Percentiles rank a stretch among this genome's conserved stretches.
These are phyloP conservation scores for Epichloe sylvatica DNA, from an alignment of 2,329 filamentous ascomycete species.

Conservation along the genomic window DNA sequence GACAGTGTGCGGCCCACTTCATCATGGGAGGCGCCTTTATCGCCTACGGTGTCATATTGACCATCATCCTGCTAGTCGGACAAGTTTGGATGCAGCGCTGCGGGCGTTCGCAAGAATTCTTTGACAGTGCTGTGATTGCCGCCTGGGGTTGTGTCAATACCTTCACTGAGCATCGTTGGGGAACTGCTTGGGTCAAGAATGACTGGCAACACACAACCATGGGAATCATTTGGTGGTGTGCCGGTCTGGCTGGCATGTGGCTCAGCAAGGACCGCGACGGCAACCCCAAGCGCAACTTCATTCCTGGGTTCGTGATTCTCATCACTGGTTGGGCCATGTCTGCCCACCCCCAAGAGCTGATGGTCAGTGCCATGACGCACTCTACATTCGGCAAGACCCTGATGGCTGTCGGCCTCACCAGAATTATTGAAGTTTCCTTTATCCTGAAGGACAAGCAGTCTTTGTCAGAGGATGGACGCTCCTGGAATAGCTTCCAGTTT, in stretches of 20 bases:
- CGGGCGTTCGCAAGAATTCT: conserved; percentile 90
- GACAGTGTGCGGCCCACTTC: conserved; percentile 90
- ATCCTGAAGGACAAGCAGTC: conserved; percentile 60
- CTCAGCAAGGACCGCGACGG: conserved; percentile 73
- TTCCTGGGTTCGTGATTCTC: conserved; percentile 81
- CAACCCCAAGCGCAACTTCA: conserved; percentile 77
- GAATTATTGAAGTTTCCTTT: conserved; percentile 86
- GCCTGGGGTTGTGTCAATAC: conserved; percentile 96
- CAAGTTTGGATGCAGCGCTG: conserved; percentile 73
- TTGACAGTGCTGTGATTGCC: conserved; percentile 80
- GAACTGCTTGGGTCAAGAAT: conserved; percentile 73
- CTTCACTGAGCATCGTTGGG: conserved; percentile 96
- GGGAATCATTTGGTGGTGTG: conserved; percentile 98
- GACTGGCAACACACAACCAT: conserved; percentile 98
- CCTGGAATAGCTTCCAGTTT: conserved; percentile 49
- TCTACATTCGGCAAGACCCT: conserved; percentile 85
- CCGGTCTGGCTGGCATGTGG: conserved; percentile 84
- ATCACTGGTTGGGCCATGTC: conserved; percentile 96
- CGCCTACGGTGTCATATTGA: conserved; percentile 78
- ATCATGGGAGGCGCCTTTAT: conserved; percentile 98
- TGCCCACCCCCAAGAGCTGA: conserved; percentile 70
- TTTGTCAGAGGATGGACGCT: conserved; percentile 50
- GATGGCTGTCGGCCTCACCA: conserved; percentile 72
- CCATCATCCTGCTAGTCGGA: conserved; percentile 73
- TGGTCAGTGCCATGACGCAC: conserved; percentile 79